Base-by-base conservation (phyloP, 2,329 filamentous ascomycete genomes). In the Fusarium floridanum region DNA sequence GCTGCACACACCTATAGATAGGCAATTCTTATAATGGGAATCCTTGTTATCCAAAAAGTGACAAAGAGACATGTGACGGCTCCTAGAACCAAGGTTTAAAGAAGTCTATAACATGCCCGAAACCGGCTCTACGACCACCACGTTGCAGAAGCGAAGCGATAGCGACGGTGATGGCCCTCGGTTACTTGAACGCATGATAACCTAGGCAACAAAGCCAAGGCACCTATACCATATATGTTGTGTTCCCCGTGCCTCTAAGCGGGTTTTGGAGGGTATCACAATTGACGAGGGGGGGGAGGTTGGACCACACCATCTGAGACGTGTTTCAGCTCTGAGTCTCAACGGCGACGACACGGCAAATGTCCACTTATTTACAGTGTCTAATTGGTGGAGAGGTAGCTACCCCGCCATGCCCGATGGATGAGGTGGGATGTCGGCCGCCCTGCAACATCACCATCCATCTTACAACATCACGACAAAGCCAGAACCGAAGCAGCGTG, bases 251-350 rank as follows among this genome's bases (percentile, higher is more conserved):
- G 34, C n/a, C 20, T 34, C 36, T 48, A 60, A 63, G 50, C 27
- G 50, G 34, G 27, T 29, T 24, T n/a, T n/a, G 16, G 34, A 29
- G 53, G 27, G 72, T 70, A 66, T 73, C 73, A 76, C 67, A 75
- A 71, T 32, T 17, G 73, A 50, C 71, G 34, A 32, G 62, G 32
- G 32, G 32, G 11, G 12, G 29, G 27, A 29, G 27, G 29, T 32
- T 32, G 29, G 29, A 32, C 29, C 29, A 34, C 32, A 32, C 10
- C 20, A 71, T 76, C 64, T 74, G 73, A 75, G 70, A 75, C 73
- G 41, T 71, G 73, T 75, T 75, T 75, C 73, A 75, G 73, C 73
- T 75, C 27, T 62, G 67, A 65, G 62, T 53, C 41, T 61, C 45
- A 55, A 68, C 64, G 8, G 67, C 45, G 61, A 64, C 37, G 70